Evolutionary conservation across 257 asterid genomes (phyloP), one percentile per base, ranked within the genome.

Genomic region (Capsicum baccatum): DNA sequence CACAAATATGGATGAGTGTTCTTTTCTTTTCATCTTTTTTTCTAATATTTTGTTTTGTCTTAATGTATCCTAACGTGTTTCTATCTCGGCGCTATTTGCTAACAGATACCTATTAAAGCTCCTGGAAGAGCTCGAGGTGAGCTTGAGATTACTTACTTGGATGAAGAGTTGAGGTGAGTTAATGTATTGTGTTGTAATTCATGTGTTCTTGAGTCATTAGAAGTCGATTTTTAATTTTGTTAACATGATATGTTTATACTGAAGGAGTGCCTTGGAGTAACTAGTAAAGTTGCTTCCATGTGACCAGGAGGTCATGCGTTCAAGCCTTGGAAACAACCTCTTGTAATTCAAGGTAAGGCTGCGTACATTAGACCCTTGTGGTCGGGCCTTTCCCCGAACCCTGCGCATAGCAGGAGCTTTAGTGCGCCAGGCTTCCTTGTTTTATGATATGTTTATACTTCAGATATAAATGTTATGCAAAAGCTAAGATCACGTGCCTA

Each of bases 71-170:
- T n/a, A 42, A 48, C 39, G 11, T 13, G 26, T 16, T 58, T 5
- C 16, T 39, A 13, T 14, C 50, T 71, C 70, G 6, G 14, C 19
- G 3, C 58, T 55, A 58, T 62, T 60, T 52, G 63, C 52, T 85
- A 60, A 80, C 88, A 92, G 94, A 91, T 92, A 83, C 93, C 96
- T 19, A 86, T 92, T 78, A 92, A 94, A 90, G 97, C 99, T 73
- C 99, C 97, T 8, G 97, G 80, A 2, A 85, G 86, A 83, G 98
- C 98, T 80, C 89, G 83, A 68, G 99, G 99, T 0, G 89, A 87
- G 69, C 95, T 95, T 58, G 97, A 94, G 84, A 89, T 95, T 52
- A 92, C 98, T 57, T 95, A 92, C 91, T 88, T 95, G 88, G 99
- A 95, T 86, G 92, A 94, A 88, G 98, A 93, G 17, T 84, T 94